Conservation (phyloP, 2,329 filamentous ascomycete species). For the Botryotinia calthae region DNA sequence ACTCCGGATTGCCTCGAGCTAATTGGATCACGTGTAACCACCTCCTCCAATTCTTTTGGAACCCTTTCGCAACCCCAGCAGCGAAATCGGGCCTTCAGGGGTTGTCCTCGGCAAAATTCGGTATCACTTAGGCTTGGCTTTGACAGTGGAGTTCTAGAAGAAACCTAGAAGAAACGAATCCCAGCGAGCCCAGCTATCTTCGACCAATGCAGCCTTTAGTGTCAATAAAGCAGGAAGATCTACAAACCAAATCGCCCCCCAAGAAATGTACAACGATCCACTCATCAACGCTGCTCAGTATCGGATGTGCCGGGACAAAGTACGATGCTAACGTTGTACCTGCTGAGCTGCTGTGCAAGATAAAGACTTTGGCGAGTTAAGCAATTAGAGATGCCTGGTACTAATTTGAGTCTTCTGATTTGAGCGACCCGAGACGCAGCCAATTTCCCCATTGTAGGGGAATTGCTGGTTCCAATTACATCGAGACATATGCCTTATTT, state of each 20-base stretch:
- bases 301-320: background rate
- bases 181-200: background rate
- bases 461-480: background rate
- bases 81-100: conserved; percentile 6
- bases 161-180: background rate
- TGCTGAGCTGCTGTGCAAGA: conserved; percentile 16
- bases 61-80: background rate
- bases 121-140: background rate
- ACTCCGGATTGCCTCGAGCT: background rate
- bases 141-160: conserved; percentile 15
- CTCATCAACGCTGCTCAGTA: background rate
- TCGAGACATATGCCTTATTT: background rate
- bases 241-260: conserved; percentile 1
- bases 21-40: background rate
- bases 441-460: background rate
- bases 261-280: background rate
- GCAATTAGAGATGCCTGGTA: background rate
- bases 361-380: background rate
- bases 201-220: background rate
- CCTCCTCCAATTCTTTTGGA: background rate
- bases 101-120: background rate
- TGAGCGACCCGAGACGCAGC: background rate
- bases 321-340: background rate
- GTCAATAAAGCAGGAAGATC: conserved; percentile 5
- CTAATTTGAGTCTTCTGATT: background rate